Conservation (phyloP, 1,284 basidiomycete species). For the Malassezia furfur region DNA sequence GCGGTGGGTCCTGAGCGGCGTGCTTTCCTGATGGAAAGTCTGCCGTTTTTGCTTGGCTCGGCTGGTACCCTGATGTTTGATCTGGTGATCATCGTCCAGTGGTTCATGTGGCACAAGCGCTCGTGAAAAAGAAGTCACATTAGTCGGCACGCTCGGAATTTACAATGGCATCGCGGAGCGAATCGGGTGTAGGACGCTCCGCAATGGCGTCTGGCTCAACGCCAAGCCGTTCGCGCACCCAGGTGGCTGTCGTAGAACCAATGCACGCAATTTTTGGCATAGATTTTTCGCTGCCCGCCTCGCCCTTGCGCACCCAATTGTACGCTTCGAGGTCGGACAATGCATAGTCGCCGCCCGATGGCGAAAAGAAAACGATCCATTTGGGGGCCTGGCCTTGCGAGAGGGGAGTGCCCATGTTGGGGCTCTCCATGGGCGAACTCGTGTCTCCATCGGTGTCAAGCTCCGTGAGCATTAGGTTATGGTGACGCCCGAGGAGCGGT, state of each 20-base stretch:
- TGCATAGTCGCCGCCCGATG: slow-evolving; percentile 40
- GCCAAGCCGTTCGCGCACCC: slow-evolving; percentile 30
- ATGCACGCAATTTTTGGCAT: slow-evolving; percentile 34
- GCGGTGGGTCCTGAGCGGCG: slow-evolving; percentile 18
- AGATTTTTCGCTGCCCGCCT: background rate
- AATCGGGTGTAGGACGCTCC: slow-evolving; percentile 29
- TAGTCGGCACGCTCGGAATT: background rate
- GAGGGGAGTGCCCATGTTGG: background rate
- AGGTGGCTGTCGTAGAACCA: slow-evolving; percentile 31
- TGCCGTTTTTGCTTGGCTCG: slow-evolving; percentile 41
- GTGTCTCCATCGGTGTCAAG: background rate
- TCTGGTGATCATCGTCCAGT: slow-evolving; percentile 39
- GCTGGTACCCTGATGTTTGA: slow-evolving; percentile 46
- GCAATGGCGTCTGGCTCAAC: slow-evolving; percentile 39
- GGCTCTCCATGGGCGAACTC: background rate
- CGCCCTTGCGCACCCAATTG: slow-evolving; percentile 27
- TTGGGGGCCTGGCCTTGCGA: slow-evolving; percentile 7
- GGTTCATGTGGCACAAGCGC: slow-evolving; percentile 25
- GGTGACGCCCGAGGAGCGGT: background rate
- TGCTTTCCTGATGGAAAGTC: slow-evolving; percentile 31
- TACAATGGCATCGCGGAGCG: slow-evolving; percentile 36
- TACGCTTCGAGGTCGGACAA: slow-evolving; percentile 28
- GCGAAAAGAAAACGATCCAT: slow-evolving; percentile 47
- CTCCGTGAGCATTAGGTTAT: background rate
- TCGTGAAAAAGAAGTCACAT: background rate